Evolutionary conservation across 1,139 yeast genomes (phyloP).

Genomic region (Arxiozyma heterogenica): DNA sequence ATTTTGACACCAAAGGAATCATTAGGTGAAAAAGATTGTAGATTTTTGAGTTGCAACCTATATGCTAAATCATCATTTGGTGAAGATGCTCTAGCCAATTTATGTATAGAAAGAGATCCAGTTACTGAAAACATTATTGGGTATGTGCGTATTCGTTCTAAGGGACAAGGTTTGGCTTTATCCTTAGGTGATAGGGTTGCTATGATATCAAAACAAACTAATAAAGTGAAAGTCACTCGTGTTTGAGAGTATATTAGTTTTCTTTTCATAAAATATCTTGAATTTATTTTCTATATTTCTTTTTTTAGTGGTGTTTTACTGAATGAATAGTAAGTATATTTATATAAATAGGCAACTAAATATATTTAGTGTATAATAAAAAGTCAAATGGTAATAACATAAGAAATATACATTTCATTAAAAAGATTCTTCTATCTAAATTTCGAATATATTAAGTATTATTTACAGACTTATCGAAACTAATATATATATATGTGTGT

Average conservation of each 20-base stretch:
- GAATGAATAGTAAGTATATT: neutral
- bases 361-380: neutral
- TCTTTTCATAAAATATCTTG: neutral
- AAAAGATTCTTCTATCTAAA: neutral
- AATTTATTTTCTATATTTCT: neutral
- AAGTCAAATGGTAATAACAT: neutral
- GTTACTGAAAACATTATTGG: constrained; percentile 73
- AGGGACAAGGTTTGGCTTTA: constrained; percentile 95
- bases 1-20: constrained; percentile 84
- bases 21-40: constrained; percentile 73
- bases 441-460: neutral
- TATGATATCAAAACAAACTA: constrained; percentile 52
- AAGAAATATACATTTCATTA: neutral
- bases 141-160: constrained; percentile 91
- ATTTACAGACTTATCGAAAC: neutral
- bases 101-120: constrained; percentile 78
- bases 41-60: constrained; percentile 86
- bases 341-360: neutral
- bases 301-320: neutral
- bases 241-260: constrained; percentile 23
- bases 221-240: constrained; percentile 32
- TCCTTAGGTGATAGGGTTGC: constrained; percentile 93
- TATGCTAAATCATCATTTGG: constrained; percentile 93
- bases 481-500: constrained; percentile 1
- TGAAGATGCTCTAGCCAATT: constrained; percentile 93